phyloP scores from a whole-genome alignment of 768 basidiomycete species.

The Pleurotus giganteus region DNA sequence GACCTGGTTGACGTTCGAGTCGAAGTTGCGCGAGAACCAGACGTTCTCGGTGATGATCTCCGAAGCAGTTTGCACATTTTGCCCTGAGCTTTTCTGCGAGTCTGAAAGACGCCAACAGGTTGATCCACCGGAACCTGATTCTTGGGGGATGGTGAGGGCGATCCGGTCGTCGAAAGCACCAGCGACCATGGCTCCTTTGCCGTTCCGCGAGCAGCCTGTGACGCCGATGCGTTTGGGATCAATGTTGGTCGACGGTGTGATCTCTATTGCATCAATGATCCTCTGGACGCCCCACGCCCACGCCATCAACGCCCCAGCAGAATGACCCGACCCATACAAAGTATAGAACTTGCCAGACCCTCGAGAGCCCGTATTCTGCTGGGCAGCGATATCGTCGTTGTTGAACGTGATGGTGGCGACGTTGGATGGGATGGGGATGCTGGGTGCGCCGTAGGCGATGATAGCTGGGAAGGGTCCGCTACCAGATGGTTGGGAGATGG shows the following conservation, averaged over 20 bases:
- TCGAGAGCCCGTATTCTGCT: conserved; percentile 41
- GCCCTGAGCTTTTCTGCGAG: neutral
- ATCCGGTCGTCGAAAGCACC: conserved; percentile 60
- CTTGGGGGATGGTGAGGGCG: conserved; percentile 58
- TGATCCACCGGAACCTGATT: conserved; percentile 59
- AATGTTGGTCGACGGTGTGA: conserved; percentile 43
- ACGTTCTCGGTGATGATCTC: conserved; percentile 62
- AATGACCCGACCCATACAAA: conserved; percentile 46
- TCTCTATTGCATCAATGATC: conserved; percentile 57
- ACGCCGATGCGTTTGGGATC: conserved; percentile 49
- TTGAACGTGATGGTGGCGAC: conserved; percentile 49
- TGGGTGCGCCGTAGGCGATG: conserved; percentile 48
- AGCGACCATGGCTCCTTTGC: conserved; percentile 58
- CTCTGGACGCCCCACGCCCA: conserved; percentile 63
- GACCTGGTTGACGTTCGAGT: conserved; percentile 43
- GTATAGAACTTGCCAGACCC: conserved; percentile 58
- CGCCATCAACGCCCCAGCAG: conserved; percentile 54
- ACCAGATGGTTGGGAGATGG: conserved; percentile 42
- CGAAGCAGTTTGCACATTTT: conserved; percentile 47
- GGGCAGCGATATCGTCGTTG: conserved; percentile 54
- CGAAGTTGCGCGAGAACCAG: conserved; percentile 54
- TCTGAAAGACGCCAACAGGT: conserved; percentile 58
- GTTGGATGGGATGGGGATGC: conserved; percentile 33
- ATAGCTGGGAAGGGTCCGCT: conserved; percentile 50
- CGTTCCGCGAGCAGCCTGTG: conserved; percentile 59